Evolutionary conservation across 805 yeast genomes (phyloP), one percentile per base, ranked within the genome.

Genomic region (Nakazawaea laoshanensis): DNA sequence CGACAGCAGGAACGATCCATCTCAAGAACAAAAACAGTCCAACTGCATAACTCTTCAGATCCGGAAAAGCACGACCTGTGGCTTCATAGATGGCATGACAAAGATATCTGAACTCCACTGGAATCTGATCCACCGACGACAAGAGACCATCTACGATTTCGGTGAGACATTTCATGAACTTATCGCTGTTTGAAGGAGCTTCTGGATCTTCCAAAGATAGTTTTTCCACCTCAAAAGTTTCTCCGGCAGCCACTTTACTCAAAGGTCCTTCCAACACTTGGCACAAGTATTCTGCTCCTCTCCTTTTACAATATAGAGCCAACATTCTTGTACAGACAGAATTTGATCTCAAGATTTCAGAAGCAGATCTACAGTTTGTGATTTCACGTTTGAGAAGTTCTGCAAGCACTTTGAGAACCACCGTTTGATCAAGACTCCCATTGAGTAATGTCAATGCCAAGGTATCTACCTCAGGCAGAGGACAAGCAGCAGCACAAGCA

Each of bases 11-110:
- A 50, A 94, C 82, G 39, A 81, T 67, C 41, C 80, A 74, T 36
- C 95, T 60, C 43, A 89, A 61, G 47, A 89, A 88, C 35, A 89
- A 62, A 50, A 83, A 89, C 0, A 95, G 87, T 0, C 96, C 95
- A 18, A 86, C 80, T 1, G 94, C 86, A 24, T 76, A 63, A 24
- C 70, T 62, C 28, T 78, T 68, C 24, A 79, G 80, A 24, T 71
- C 76, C 1, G 82, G 83, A 44, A 80, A 80, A 42, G 73, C 74
- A n/a, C 57, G 54, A 19, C 66, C 57, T 33, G 84, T 75, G 35
- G 77, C 61, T 24, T 58, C 50, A 55, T 67, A 65, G 39, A 86
- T 76, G 28, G 78, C 68, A 42, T 75, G 63, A 42, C 95, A 79
- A 24, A 88, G 75, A 50, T 71, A 68, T 35, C 75, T 70, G 40